Evolutionary conservation across 2,329 filamentous ascomycete species (phyloP).

Genomic region (Pseudogymnoascus sp.): DNA sequence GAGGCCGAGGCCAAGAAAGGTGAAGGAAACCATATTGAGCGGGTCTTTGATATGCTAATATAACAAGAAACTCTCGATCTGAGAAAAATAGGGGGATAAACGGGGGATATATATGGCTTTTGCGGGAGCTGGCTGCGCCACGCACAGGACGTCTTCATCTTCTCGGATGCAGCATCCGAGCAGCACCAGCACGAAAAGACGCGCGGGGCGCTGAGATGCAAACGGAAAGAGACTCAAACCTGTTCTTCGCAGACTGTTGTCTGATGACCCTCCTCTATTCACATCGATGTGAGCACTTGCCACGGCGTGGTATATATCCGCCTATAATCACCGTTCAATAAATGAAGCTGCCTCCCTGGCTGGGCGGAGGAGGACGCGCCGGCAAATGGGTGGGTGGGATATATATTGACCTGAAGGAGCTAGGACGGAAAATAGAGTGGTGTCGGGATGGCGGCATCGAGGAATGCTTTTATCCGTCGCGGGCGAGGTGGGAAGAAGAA

Average conservation of each 20-base stretch:
- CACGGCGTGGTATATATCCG: not conserved
- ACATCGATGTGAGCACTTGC: not conserved
- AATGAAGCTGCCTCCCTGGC: not conserved
- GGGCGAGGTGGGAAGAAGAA: not conserved
- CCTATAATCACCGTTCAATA: not conserved
- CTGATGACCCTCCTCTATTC: not conserved
- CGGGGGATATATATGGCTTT: not conserved
- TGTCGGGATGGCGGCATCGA: not conserved
- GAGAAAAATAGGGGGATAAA: not conserved
- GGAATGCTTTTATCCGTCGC: not conserved
- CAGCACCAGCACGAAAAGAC: not conserved
- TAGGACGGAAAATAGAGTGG: conserved; percentile 1
- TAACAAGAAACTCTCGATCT: not conserved
- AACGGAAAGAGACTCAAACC: not conserved
- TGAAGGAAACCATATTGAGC: not conserved
- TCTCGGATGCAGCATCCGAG: not conserved
- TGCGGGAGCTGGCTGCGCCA: not conserved
- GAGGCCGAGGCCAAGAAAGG: not conserved
- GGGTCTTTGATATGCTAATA: not conserved
- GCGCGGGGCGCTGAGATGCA: not conserved
- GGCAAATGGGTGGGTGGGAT: not conserved
- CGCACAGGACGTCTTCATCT: not conserved
- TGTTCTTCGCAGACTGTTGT: not conserved
- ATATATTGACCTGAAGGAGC: not conserved
- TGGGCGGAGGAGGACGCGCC: not conserved